Evolutionary conservation across 1,139 yeast genomes (phyloP), one percentile per base, ranked within the genome.

Genomic region (Pneumocystis wakefieldiae): DNA sequence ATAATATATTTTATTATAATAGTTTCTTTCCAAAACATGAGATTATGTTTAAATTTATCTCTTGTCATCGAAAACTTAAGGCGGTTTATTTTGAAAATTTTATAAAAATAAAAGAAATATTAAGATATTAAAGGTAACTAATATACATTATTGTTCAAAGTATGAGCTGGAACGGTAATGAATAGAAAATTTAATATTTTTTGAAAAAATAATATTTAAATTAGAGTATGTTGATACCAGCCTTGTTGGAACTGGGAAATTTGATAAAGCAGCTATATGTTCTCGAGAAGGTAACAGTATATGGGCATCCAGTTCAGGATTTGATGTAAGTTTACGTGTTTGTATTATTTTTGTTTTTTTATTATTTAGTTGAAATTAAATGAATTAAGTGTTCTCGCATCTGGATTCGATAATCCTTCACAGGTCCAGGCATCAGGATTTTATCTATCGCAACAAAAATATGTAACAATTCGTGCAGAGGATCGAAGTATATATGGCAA

Each of bases 401-500:
- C 76, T 65, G 97, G 96, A 37, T 92, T 85, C 73, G 85, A 83
- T 70, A 86, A 89, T 73, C 86, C 97, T 60, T 75, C 86, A 36
- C 80, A 80, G 63, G 81, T 92, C 70, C 96, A 88, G 76, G 83
- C 92, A 62, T 82, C 80, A 68, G 98, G 98, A 14, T 80, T 94
- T 70, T 95, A 88, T 73, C 79, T 87, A 65, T 86, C 84, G 73
- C 89, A 91, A 64, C 85, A 84, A 71, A 94, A 94, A 76, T 91
- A 90, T 78, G 87, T 92, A 75, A 78, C 90, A 70, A 81, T 92
- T 71, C 84, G 85, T 72, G 96, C 96, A 19, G 97, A 91, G 72
- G 95, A 86, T 63, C 84, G 97, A 76, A 86, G 95, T 66, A 86
- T 92, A 70, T 91, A 92, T 74, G 98, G 97, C 69, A 91, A 92